Conservation (phyloP, 129 eudicot species). For the Oenanthe sinensis region DNA sequence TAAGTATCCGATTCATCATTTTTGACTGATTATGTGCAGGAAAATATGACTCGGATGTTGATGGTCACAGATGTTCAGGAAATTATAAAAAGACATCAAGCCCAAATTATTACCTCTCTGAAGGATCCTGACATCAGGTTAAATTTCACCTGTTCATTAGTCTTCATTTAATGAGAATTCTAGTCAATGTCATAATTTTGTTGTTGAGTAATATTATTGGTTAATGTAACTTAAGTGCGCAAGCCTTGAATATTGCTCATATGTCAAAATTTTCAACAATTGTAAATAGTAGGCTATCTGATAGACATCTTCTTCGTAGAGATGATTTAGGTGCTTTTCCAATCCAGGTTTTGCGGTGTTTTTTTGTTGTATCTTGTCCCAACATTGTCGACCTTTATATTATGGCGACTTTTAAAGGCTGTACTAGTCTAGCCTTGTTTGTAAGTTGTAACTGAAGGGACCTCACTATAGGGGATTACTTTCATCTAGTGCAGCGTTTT, state of each 20-base stretch:
- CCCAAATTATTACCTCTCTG: slow-evolving; percentile 87
- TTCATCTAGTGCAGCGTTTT: neutral
- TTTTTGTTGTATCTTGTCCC: neutral
- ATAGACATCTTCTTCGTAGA: neutral
- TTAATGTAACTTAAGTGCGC: neutral
- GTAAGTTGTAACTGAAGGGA: too few species aligned
- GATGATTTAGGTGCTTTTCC: neutral
- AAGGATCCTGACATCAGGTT: slow-evolving; percentile 99
- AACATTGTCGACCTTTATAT: neutral
- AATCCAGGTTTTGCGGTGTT: neutral
- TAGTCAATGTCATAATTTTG: neutral
- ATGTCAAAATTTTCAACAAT: neutral
- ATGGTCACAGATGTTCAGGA: slow-evolving; percentile 99
- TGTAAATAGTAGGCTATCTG: neutral
- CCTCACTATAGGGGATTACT: neutral
- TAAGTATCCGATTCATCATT: neutral
- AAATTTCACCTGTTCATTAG: slow-evolving; percentile 2
- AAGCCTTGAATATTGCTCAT: neutral
- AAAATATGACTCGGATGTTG: slow-evolving; percentile 98
- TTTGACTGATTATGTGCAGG: slow-evolving; percentile 48
- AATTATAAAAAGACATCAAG: slow-evolving; percentile 93
- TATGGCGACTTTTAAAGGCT: neutral
- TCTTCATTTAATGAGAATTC: neutral
- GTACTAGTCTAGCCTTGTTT: neutral
- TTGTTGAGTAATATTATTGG: neutral